These are phyloP conservation scores for Lachnellula occidentalis DNA, from an alignment of 2,329 filamentous ascomycete species.

Conservation along the genomic window DNA sequence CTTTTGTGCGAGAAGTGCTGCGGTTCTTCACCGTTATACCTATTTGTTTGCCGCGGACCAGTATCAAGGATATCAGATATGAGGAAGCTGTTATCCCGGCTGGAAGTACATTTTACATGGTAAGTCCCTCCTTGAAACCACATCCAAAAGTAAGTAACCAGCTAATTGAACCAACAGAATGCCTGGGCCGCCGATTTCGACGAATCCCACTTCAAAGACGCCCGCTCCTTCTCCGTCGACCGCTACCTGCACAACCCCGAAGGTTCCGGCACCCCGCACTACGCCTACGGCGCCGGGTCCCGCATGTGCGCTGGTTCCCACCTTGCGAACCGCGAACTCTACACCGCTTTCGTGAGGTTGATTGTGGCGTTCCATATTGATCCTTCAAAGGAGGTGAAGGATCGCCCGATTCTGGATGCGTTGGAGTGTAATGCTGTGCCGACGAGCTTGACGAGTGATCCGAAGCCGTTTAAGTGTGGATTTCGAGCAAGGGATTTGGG, in stretches of 20 bases:
- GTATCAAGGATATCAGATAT: slow-evolving; percentile 67
- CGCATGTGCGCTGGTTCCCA: slow-evolving; percentile 60
- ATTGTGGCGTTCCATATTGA: slow-evolving; percentile 53
- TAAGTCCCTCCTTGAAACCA: slow-evolving; percentile 24
- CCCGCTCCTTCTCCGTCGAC: slow-evolving; percentile 56
- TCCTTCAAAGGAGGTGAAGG: slow-evolving; percentile 39
- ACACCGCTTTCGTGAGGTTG: slow-evolving; percentile 53
- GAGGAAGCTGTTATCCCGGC: slow-evolving; percentile 63
- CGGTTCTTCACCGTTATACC: slow-evolving; percentile 77
- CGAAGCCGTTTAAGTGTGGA: slow-evolving; percentile 57
- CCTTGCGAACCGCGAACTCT: slow-evolving; percentile 58
- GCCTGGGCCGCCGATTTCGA: slow-evolving; percentile 65
- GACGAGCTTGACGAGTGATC: slow-evolving; percentile 55
- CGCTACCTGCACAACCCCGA: slow-evolving; percentile 54
- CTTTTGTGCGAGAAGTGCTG: slow-evolving; percentile 71
- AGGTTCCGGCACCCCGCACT: slow-evolving; percentile 53
- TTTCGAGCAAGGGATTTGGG: slow-evolving; percentile 43
- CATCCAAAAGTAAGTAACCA: background rate
- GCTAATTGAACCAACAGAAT: slow-evolving; percentile 34
- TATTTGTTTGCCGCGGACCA: slow-evolving; percentile 68
- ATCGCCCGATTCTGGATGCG: slow-evolving; percentile 49
- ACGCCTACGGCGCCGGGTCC: slow-evolving; percentile 56
- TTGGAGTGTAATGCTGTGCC: slow-evolving; percentile 52
- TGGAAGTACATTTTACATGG: slow-evolving; percentile 76
- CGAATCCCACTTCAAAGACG: slow-evolving; percentile 51